Percentiles rank a stretch among this genome's conserved stretches.
These are phyloP conservation scores for Santalum album DNA, from an alignment of 164 flowering plant genomes.

Conservation along the genomic window DNA sequence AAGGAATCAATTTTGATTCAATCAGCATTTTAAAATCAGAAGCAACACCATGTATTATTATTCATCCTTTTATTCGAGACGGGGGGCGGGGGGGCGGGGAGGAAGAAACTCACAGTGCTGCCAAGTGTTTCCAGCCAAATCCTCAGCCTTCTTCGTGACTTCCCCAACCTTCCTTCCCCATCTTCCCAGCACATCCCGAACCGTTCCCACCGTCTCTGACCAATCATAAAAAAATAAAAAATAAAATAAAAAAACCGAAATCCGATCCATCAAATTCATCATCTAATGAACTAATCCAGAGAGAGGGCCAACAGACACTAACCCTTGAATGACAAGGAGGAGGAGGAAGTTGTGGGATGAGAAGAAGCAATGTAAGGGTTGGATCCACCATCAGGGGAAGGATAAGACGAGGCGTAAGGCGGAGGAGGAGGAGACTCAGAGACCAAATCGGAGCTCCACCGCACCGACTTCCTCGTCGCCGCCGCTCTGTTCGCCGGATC, in stretches of 20 bases:
- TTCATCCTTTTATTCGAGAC: too few species aligned
- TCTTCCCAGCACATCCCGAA: conserved; percentile 40
- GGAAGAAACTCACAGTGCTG: conserved; percentile 44
- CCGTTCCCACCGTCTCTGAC: conserved; percentile 33
- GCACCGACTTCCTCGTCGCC: conserved; percentile 40
- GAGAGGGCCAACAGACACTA: neutral
- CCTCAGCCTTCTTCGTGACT: conserved; percentile 55
- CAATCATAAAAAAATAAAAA: neutral
- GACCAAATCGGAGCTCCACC: conserved; percentile 65
- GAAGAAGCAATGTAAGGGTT: conserved; percentile 35
- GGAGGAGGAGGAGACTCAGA: conserved; percentile 22
- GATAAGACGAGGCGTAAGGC: neutral
- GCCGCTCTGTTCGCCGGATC: conserved; percentile 6
- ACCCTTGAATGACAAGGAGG: conserved; percentile 32
- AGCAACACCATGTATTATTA: too few species aligned
- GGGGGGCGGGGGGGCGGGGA: too few species aligned
- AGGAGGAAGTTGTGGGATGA: conserved; percentile 9
- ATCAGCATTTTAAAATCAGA: too few species aligned
- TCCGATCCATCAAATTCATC: neutral
- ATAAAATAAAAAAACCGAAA: neutral
- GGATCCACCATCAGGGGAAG: conserved; percentile 16
- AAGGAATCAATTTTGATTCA: too few species aligned
- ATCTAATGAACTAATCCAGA: neutral
- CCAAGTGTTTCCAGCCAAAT: conserved; percentile 65
- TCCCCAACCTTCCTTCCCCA: conserved; percentile 59